These are phyloP conservation scores for Termitomyces sp. DNA, from an alignment of 768 basidiomycete species.

Conservation along the genomic window DNA sequence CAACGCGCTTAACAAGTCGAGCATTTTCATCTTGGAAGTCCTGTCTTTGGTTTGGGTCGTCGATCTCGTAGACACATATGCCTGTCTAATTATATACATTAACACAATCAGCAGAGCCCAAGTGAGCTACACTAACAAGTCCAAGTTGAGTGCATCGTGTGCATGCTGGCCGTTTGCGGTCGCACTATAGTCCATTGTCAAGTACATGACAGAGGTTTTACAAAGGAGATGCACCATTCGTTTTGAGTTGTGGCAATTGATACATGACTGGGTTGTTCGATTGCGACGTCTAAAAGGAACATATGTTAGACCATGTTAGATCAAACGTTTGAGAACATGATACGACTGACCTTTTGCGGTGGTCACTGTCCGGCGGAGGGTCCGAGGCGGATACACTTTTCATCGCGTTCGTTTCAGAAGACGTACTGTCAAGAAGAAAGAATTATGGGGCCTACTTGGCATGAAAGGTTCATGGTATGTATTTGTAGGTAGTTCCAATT, in stretches of 20 bases:
- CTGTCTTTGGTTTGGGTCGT: conserved; percentile 59
- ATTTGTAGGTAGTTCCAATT: conserved; percentile 19
- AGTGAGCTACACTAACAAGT: conserved; percentile 26
- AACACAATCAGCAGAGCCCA: neutral
- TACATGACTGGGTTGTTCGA: conserved; percentile 67
- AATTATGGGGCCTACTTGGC: conserved; percentile 12
- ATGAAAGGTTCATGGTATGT: conserved; percentile 11
- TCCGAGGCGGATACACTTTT: conserved; percentile 20
- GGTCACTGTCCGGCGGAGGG: conserved; percentile 41
- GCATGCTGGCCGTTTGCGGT: conserved; percentile 46
- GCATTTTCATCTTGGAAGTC: conserved; percentile 57
- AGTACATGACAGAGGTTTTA: neutral
- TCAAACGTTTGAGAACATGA: neutral
- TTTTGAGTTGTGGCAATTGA: conserved; percentile 71
- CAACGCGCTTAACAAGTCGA: conserved; percentile 66
- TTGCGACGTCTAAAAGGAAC: conserved; percentile 46
- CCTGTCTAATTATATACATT: conserved; percentile 50
- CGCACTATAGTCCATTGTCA: conserved; percentile 30
- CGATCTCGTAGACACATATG: conserved; percentile 80
- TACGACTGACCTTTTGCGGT: conserved; percentile 40
- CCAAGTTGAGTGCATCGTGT: conserved; percentile 48
- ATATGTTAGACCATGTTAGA: neutral
- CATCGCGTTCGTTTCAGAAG: conserved; percentile 27
- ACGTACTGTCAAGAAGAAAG: conserved; percentile 20
- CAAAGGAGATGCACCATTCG: conserved; percentile 46